Evolutionary conservation across 73 alveolate genomes (phyloP), one percentile per base, ranked within the genome.

Genomic region (Symbiodinium natans): DNA sequence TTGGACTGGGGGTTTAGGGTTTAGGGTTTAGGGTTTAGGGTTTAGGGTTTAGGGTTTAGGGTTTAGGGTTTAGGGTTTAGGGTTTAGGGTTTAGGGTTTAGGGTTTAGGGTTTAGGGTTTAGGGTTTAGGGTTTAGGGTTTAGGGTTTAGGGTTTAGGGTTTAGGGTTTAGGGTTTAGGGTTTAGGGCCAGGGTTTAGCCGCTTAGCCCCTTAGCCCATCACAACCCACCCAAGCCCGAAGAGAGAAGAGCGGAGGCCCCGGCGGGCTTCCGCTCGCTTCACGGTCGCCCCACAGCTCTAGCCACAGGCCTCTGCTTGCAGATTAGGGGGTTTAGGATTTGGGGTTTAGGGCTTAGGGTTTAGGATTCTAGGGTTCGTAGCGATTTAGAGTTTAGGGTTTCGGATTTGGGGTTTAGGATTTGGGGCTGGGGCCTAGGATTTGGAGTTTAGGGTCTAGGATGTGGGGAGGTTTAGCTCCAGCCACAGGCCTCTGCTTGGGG

Each of bases 241-340:
- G 23, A n/a, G n/a, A 1, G 15, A 0, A 23, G 25, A 1, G 15
- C 34, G 0, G 15, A 21, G 46, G 1, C 75, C 68, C 86, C 46
- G n/a, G 75, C 95, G 96, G 96, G 59, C 96, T 89, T 33, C 96
- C 96, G 19, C 87, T 21, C 21, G 96, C 96, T 31, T 89, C 96
- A 9, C 96, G 87, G 82, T 89, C 96, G 10, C 96, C 96, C 96
- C 96, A 89, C 75, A 89, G 48, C 59, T 89, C 96, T 42, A 89
- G 33, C 43, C 75, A 63, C 6, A 89, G 75, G 54, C 96, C 96
- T 89, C 77, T 34, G 38, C 34, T 17, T 3, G 77, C 27, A 27
- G 36, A 23, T 3, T 27, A 27, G 74, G 74, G 31, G 74, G 15
- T 19, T 56, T 56, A 56, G 31, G 36, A 27, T 59, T 6, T 7